Conservation (phyloP, 2,329 filamentous ascomycete genomes). For the Stagonosporopsis rhizophila region DNA sequence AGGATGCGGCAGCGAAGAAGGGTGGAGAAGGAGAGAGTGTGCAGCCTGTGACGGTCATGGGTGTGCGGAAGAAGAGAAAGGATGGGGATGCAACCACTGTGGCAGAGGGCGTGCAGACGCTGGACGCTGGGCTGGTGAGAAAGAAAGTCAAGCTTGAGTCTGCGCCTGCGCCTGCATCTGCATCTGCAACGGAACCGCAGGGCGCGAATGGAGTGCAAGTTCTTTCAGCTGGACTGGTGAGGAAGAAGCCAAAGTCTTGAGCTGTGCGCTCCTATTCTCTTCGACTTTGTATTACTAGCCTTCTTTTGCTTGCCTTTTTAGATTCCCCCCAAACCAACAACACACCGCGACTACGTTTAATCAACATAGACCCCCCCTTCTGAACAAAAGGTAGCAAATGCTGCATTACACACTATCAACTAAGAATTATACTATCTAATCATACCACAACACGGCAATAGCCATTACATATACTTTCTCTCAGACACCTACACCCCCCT, state of each 20-base stretch:
- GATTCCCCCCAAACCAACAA: no score
- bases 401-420: conserved; percentile 17
- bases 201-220: conserved; percentile 36
- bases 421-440: conserved; percentile 15
- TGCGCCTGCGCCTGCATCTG: conserved; percentile 10
- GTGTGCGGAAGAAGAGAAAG: conserved; percentile 48
- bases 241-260: conserved; percentile 45
- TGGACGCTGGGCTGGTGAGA: conserved; percentile 36
- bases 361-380: not conserved
- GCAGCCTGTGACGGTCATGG: conserved; percentile 35
- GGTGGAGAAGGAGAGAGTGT: conserved; percentile 7
- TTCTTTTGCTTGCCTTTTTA: not conserved
- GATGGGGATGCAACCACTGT: conserved; percentile 18
- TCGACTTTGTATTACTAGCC: not conserved
- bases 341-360: not conserved
- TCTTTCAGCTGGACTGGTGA: conserved; percentile 40
- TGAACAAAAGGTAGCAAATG: conserved; percentile 1
- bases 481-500: not conserved
- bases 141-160: conserved; percentile 44
- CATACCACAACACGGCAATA: not conserved
- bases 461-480: not conserved
- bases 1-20: conserved; percentile 9
- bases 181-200: not conserved
- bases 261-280: not conserved
- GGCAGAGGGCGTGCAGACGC: conserved; percentile 18